These are phyloP conservation scores for Nitzschia sp. DNA, from an alignment of 108 stramenopile species.

Conservation along the genomic window DNA sequence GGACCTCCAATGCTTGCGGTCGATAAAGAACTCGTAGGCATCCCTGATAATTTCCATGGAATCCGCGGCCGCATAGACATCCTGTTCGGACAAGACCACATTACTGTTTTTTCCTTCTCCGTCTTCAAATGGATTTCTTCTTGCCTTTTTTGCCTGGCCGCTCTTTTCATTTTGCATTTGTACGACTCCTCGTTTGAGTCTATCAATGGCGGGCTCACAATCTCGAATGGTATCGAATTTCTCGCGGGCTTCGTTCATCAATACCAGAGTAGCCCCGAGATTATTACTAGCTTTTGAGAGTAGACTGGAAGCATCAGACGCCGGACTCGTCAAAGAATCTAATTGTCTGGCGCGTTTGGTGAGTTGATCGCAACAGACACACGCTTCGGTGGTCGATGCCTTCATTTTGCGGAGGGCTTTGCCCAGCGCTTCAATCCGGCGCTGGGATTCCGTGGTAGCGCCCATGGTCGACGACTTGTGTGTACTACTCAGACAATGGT, in stretches of 20 bases:
- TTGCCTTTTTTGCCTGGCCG: slow-evolving; percentile 29
- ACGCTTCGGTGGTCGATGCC: slow-evolving; percentile 52
- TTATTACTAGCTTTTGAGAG: slow-evolving; percentile 64
- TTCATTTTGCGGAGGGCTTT: slow-evolving; percentile 56
- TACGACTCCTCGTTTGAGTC: slow-evolving; percentile 62
- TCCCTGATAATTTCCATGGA: slow-evolving; percentile 86
- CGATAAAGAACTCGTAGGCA: slow-evolving; percentile 77
- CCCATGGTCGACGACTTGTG: slow-evolving; percentile 24
- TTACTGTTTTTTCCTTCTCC: slow-evolving; percentile 13
- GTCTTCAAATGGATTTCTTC: slow-evolving; percentile 32
- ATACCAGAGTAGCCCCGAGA: slow-evolving; percentile 53
- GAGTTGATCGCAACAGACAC: slow-evolving; percentile 63
- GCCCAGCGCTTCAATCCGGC: slow-evolving; percentile 52
- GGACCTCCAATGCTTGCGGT: slow-evolving; percentile 64
- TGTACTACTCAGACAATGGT: not conserved
- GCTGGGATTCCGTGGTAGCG: slow-evolving; percentile 28
- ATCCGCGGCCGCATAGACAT: slow-evolving; percentile 85
- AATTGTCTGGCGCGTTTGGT: slow-evolving; percentile 72
- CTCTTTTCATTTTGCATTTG: slow-evolving; percentile 53
- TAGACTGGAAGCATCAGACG: slow-evolving; percentile 71
- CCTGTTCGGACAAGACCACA: slow-evolving; percentile 69
- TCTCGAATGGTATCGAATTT: slow-evolving; percentile 85
- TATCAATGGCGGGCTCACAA: slow-evolving; percentile 75
- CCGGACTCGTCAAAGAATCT: slow-evolving; percentile 79
- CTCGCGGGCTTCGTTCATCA: slow-evolving; percentile 77